Percentiles rank a stretch among this genome's conserved stretches.
phyloP scores from a whole-genome alignment of 495 filamentous ascomycete genomes.

The Ramalina intermedia region DNA sequence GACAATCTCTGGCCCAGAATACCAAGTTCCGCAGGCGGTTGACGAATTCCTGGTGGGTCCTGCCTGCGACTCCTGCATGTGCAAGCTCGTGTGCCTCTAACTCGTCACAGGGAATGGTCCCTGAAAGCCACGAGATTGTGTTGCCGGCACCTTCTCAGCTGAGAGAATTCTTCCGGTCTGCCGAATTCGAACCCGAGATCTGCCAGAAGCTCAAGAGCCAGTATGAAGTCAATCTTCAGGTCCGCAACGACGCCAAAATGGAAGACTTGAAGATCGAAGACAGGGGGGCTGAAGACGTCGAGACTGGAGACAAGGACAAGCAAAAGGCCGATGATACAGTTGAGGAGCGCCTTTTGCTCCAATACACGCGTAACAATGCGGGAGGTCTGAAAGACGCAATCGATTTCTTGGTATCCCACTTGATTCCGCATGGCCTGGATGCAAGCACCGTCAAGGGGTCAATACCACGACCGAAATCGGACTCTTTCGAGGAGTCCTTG shows the following conservation, averaged over 20 bases:
- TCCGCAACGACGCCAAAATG: conserved; percentile 40
- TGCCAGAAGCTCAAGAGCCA: conserved; percentile 73
- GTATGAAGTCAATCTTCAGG: conserved; percentile 74
- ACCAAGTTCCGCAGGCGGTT: conserved; percentile 89
- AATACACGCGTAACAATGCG: conserved; percentile 92
- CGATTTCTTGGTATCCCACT: conserved; percentile 73
- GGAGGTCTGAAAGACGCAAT: conserved; percentile 91
- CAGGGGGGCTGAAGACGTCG: conserved; percentile 25
- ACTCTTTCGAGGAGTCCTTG: conserved; percentile 93
- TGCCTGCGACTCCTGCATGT: background rate
- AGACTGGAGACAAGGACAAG: no score
- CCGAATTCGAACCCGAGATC: conserved; percentile 63
- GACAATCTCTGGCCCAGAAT: conserved; percentile 87
- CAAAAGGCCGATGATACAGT: no score
- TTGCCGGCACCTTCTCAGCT: conserved; percentile 61
- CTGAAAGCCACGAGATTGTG: conserved; percentile 82
- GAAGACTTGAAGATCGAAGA: conserved; percentile 17
- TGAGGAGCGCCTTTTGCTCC: conserved; percentile 45
- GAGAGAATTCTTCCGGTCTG: conserved; percentile 60
- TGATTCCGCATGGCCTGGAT: conserved; percentile 74
- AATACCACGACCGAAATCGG: conserved; percentile 90
- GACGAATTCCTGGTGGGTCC: conserved; percentile 72
- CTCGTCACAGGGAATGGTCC: conserved; percentile 67
- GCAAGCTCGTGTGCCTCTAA: conserved; percentile 16
- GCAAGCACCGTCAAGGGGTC: conserved; percentile 77